Conservation (phyloP, 768 basidiomycete genomes). For the Kwoniella shandongensis region DNA sequence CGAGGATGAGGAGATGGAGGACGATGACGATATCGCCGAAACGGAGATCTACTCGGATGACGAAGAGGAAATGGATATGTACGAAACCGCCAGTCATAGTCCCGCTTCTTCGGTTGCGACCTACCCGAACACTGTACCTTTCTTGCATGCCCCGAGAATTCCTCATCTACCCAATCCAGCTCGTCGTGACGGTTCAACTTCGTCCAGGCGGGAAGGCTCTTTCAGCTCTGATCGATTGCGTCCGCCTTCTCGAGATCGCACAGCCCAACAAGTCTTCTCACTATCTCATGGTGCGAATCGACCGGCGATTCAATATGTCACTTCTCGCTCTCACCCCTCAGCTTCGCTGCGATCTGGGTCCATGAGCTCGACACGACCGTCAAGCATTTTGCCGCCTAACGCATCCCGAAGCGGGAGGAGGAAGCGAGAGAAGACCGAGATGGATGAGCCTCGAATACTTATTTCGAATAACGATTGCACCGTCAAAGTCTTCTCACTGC, state of each 20-base stretch:
- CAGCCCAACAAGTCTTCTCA: conserved; percentile 16
- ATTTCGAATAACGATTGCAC: conserved; percentile 84
- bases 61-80: conserved; percentile 5
- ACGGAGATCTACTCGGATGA: conserved; percentile 17
- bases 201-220: conserved; percentile 13
- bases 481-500: conserved; percentile 75
- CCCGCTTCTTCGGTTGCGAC: conserved; percentile 36
- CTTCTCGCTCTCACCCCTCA: conserved; percentile 10
- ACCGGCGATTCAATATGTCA: conserved; percentile 23
- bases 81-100: conserved; percentile 3
- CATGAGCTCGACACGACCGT: conserved; percentile 9
- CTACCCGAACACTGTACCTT: conserved; percentile 49
- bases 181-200: conserved; percentile 4
- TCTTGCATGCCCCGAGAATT: conserved; percentile 40
- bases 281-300: conserved; percentile 7
- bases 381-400: conserved; percentile 5
- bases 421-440: conserved; percentile 57
- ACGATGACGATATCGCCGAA: conserved; percentile 7
- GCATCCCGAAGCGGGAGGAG: background rate
- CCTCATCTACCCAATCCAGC: conserved; percentile 25
- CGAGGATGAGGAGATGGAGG: conserved; percentile 12
- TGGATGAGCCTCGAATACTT: conserved; percentile 72
- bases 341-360: conserved; percentile 9
- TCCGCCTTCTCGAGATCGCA: background rate
- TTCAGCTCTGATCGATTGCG: conserved; percentile 9